A percentile compares a stretch with the other conserved stretches of the same genome.
Evolutionary conservation across 305 asterid species (phyloP).

Genomic region (Rubia peregrina): DNA sequence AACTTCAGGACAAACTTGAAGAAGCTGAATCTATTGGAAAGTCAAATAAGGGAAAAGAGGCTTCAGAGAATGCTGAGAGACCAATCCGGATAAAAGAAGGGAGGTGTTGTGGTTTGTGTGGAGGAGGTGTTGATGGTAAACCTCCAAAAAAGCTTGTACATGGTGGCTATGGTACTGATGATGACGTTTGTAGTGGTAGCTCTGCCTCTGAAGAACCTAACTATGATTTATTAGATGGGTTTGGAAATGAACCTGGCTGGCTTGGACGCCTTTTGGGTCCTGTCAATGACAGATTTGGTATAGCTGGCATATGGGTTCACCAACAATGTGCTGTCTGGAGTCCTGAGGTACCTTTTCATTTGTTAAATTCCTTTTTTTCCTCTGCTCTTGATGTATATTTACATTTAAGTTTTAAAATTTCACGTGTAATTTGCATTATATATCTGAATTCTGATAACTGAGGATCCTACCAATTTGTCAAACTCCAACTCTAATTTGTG

Average conservation of each 20-base stretch:
- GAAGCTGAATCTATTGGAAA: constrained; percentile 32
- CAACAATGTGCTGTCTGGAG: constrained; percentile 99
- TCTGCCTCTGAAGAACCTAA: constrained; percentile 83
- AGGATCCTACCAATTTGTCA: neutral
- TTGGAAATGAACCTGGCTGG: constrained; percentile 94
- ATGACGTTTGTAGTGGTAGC: constrained; percentile 74
- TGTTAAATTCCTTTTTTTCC: neutral
- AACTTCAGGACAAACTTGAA: constrained; percentile 28
- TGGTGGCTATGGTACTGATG: constrained; percentile 73
- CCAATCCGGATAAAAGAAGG: constrained; percentile 67
- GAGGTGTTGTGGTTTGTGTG: constrained; percentile 90
- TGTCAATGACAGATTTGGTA: constrained; percentile 85
- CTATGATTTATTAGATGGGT: constrained; percentile 92
- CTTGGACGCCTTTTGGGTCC: constrained; percentile 98
- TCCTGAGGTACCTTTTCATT: constrained; percentile 76
- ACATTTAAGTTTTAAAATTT: neutral
- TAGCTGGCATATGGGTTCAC: constrained; percentile 99
- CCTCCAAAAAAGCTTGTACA: constrained; percentile 69
- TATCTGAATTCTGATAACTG: neutral
- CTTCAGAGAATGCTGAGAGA: constrained; percentile 30
- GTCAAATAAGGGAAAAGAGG: constrained; percentile 23
- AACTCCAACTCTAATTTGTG: neutral
- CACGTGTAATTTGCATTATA: neutral
- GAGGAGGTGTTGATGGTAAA: constrained; percentile 88
- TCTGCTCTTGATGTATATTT: neutral